Percentiles rank a stretch among this genome's conserved stretches.
Conservation (phyloP, 2,329 filamentous ascomycete species). For the Hymenoscyphus scutula region DNA sequence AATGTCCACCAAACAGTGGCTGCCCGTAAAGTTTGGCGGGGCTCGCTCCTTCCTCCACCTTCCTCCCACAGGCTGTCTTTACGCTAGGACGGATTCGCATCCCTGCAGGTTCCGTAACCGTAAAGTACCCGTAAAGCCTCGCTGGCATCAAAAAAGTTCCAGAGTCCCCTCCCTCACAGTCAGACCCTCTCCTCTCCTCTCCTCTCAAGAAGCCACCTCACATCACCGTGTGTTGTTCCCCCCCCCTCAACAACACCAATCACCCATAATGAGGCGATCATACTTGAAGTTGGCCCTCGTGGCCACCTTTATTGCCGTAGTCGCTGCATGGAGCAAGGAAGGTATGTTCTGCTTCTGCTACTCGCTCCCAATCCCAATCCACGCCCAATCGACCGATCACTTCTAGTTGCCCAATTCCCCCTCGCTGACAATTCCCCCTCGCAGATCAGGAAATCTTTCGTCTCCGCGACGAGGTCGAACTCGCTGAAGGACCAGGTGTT, state of each 20-base stretch:
- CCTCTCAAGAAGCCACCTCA: constrained; percentile 22
- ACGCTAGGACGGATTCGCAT: not conserved
- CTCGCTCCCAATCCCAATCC: not conserved
- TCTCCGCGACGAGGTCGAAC: constrained; percentile 79
- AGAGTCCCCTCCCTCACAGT: not conserved
- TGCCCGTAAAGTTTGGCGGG: not conserved
- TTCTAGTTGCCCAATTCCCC: constrained; percentile 6
- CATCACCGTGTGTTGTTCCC: constrained; percentile 23
- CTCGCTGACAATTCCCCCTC: constrained; percentile 24
- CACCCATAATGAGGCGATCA: constrained; percentile 35
- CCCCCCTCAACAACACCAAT: constrained; percentile 16
- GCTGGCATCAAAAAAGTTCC: constrained; percentile 22
- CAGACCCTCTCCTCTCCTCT: constrained; percentile 7
- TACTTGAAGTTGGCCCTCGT: constrained; percentile 32
- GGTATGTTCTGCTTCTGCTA: constrained; percentile 30
- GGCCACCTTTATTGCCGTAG: constrained; percentile 31
- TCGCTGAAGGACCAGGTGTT: constrained; percentile 70
- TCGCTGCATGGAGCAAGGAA: constrained; percentile 40
- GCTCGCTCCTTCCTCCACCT: not conserved
- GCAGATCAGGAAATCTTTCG: constrained; percentile 98
- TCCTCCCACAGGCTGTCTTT: too few relatives aligned
- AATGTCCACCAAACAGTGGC: not conserved
- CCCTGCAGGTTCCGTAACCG: constrained; percentile 9
- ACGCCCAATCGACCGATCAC: not conserved
- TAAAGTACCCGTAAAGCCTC: too few relatives aligned